Evolutionary conservation across 495 filamentous ascomycete species (phyloP).

Genomic region (Penicillium argentinense): DNA sequence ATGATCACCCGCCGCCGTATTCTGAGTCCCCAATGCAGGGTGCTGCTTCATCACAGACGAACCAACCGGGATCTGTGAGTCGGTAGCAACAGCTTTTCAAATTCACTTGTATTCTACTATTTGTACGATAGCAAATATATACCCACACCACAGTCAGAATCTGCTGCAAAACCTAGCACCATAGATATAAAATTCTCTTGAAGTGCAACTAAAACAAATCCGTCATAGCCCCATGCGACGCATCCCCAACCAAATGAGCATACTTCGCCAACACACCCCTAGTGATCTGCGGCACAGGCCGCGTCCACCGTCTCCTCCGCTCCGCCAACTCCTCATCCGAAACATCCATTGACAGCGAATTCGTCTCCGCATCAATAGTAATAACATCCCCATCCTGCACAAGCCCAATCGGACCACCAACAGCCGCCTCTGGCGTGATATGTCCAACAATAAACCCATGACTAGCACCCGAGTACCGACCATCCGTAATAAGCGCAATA

Average conservation of each 20-base stretch:
- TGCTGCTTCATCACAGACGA: too few species aligned
- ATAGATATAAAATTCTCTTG: not conserved
- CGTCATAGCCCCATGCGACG: conserved; percentile 66
- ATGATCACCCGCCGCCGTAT: not conserved
- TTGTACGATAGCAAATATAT: not conserved
- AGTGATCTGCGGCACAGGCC: conserved; percentile 71
- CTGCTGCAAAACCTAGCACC: not conserved
- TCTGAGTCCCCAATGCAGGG: too few species aligned
- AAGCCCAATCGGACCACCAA: conserved; percentile 78
- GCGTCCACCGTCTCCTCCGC: conserved; percentile 69
- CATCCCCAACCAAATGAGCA: conserved; percentile 70
- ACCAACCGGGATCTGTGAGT: too few species aligned
- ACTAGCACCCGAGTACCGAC: conserved; percentile 83
- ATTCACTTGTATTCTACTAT: too few species aligned
- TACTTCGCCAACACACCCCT: conserved; percentile 92
- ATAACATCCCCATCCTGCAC: conserved; percentile 80
- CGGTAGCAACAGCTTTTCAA: too few species aligned
- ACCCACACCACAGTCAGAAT: too few species aligned
- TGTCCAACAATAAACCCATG: conserved; percentile 98
- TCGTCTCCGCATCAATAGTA: conserved; percentile 81
- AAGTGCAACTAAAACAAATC: conserved; percentile 39
- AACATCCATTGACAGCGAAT: conserved; percentile 73
- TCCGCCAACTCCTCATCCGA: conserved; percentile 69
- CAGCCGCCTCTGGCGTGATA: conserved; percentile 86
- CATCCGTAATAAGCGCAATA: conserved; percentile 91